Evolutionary conservation across 257 asterid genomes (phyloP), one percentile per base, ranked within the genome.

Genomic region (Solanum appendiculatum): DNA sequence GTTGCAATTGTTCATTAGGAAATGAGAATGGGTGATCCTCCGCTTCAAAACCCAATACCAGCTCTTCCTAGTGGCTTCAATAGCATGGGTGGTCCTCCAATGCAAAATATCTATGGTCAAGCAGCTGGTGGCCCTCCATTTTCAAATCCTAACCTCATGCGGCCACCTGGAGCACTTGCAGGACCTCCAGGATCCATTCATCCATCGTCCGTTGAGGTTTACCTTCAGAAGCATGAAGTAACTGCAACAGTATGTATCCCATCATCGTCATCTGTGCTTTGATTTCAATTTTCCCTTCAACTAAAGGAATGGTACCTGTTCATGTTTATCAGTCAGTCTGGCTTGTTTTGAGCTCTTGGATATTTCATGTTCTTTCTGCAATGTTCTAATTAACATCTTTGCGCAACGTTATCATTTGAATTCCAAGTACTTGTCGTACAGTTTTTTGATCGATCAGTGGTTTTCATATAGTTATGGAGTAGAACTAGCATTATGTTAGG

Each of bases 201-300:
- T 89, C 91, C 90, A 64, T 94, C 98, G 36, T 91, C 97, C 39
- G 94, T 90, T 58, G 99, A 97, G 21, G 86, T 90, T 88, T 97
- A 96, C 89, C 93, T 98, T 21, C 92, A 93, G 89, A 93, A 94
- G 91, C 99, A 97, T 66, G 99, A 97, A 95, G 98, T 97, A 84
- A 86, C 97, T n/a, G 98, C 97, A 82, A 94, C 98, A 94, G 99
- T 97, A 83, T 85, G 99, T 90, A 88, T 44, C 85, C 70, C 51
- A n/a, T 66, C 84, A 58, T 58, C 27, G 11, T 66, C 39, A 46
- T 85, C 27, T 85, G 33, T 64, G 72, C 69, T 80, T 31, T 80
- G 66, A 80, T 27, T 27, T 27, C 66, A 46, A 9, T 46, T 80
- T 80, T 80, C 27, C 66, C 64, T 37, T 16, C 63, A 27, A 27